Percentiles rank a stretch among this genome's conserved stretches.
Conservation (phyloP, 768 basidiomycete species). For the Trametes cinnabarina region DNA sequence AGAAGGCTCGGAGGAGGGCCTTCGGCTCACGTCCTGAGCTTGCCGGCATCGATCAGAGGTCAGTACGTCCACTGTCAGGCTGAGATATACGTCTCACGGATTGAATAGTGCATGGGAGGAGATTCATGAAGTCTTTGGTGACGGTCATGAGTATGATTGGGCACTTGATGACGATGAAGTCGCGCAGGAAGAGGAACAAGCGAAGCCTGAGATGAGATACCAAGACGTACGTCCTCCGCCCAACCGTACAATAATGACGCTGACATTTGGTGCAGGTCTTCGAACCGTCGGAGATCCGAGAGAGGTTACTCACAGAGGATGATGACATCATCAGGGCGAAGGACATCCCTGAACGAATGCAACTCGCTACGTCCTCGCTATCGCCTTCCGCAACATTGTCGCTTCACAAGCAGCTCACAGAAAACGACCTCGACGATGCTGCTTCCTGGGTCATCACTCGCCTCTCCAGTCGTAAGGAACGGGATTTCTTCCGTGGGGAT, state of each 20-base stretch:
- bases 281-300: constrained; percentile 93
- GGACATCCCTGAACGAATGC: constrained; percentile 96
- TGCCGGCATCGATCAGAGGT: constrained; percentile 83
- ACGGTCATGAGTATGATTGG: constrained; percentile 96
- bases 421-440: constrained; percentile 74
- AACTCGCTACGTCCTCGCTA: constrained; percentile 83
- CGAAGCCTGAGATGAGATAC: constrained; percentile 78
- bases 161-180: constrained; percentile 83
- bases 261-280: constrained; percentile 71
- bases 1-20: constrained; percentile 64
- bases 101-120: constrained; percentile 84
- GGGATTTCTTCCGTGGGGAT: constrained; percentile 67
- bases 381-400: constrained; percentile 62
- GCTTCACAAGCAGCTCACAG: constrained; percentile 59
- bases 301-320: constrained; percentile 84
- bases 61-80: constrained; percentile 33
- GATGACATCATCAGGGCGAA: constrained; percentile 88
- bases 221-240: constrained; percentile 61
- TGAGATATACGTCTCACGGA: constrained; percentile 7
- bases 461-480: constrained; percentile 66
- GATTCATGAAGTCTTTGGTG: constrained; percentile 93
- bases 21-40: constrained; percentile 67
- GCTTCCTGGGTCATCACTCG: constrained; percentile 87
- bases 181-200: constrained; percentile 44
- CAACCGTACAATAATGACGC: not conserved